Percentiles rank a stretch among this genome's conserved stretches.
Conservation (phyloP, 169 alveolate species). For the Plasmodium chabaudi region DNA sequence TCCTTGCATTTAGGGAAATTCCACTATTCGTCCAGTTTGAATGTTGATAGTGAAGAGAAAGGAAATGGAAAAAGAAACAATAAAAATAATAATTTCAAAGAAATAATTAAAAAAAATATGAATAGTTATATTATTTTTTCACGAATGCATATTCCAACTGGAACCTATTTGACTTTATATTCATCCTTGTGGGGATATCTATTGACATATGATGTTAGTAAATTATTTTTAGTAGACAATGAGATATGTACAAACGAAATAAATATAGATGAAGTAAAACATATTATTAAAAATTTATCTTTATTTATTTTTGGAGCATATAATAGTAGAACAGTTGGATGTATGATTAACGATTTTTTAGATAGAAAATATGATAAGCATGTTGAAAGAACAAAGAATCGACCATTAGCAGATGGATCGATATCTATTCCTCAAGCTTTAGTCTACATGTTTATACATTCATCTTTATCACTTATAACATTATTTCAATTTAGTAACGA, state of each 20-base stretch:
- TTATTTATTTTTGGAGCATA: conserved; percentile 79
- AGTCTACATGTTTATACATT: conserved; percentile 62
- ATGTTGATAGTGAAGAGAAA: neutral
- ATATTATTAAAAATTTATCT: conserved; percentile 54
- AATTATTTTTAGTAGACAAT: neutral
- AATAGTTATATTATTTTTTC: conserved; percentile 4
- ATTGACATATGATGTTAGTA: conserved; percentile 25
- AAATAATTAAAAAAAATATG: conserved; percentile 19
- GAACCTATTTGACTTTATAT: conserved; percentile 10
- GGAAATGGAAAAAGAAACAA: neutral
- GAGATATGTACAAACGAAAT: neutral
- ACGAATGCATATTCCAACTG: conserved; percentile 42
- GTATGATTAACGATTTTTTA: conserved; percentile 88
- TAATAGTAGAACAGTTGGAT: conserved; percentile 82
- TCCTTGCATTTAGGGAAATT: too few species aligned
- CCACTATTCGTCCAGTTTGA: too few species aligned
- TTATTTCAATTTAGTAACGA: conserved; percentile 20
- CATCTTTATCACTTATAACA: conserved; percentile 11
- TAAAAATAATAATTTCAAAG: neutral
- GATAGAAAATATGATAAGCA: conserved; percentile 84
- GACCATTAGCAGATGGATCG: conserved; percentile 95
- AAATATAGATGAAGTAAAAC: conserved; percentile 5
- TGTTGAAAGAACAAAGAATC: conserved; percentile 94
- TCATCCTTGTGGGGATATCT: conserved; percentile 54
- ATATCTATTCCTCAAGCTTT: conserved; percentile 85